These are phyloP conservation scores for Puccinia polysora DNA, from an alignment of 1,284 basidiomycete species.

Conservation along the genomic window DNA sequence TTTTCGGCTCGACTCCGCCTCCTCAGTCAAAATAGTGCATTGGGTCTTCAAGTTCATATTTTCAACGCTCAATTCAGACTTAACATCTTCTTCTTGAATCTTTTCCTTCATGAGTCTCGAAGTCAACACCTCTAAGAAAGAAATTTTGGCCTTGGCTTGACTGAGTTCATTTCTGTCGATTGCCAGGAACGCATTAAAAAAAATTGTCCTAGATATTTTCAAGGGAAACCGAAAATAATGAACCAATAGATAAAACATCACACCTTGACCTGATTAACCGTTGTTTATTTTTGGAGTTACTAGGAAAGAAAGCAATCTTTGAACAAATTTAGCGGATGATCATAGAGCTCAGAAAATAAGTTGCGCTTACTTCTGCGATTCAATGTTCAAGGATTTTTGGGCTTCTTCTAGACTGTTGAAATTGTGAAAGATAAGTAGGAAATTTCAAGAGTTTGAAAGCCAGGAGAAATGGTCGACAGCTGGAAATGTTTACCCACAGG, in stretches of 20 bases:
- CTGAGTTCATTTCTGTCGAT: slow-evolving; percentile 5
- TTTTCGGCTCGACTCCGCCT: neutral
- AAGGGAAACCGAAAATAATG: too few relatives aligned
- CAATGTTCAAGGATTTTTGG: neutral
- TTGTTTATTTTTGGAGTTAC: slow-evolving; percentile 1
- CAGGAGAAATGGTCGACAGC: neutral
- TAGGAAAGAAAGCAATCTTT: too few relatives aligned
- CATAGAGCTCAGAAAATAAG: neutral
- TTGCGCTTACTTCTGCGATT: neutral
- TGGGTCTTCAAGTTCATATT: neutral
- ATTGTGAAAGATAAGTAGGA: neutral
- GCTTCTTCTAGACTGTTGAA: neutral
- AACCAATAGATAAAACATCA: too few relatives aligned
- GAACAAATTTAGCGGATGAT: too few relatives aligned
- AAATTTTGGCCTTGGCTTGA: neutral
- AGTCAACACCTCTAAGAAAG: neutral
- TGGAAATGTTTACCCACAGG: neutral
- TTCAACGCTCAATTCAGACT: neutral
- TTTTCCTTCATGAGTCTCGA: slow-evolving; percentile 11
- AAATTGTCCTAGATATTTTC: too few relatives aligned
- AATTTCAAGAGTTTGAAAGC: neutral
- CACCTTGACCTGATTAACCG: slow-evolving; percentile 1
- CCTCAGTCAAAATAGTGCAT: neutral
- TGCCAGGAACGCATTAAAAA: too few relatives aligned
- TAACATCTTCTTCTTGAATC: neutral